Evolutionary conservation across 1,139 yeast species (phyloP), one percentile per base, ranked within the genome.

Genomic region (Candida sp.): DNA sequence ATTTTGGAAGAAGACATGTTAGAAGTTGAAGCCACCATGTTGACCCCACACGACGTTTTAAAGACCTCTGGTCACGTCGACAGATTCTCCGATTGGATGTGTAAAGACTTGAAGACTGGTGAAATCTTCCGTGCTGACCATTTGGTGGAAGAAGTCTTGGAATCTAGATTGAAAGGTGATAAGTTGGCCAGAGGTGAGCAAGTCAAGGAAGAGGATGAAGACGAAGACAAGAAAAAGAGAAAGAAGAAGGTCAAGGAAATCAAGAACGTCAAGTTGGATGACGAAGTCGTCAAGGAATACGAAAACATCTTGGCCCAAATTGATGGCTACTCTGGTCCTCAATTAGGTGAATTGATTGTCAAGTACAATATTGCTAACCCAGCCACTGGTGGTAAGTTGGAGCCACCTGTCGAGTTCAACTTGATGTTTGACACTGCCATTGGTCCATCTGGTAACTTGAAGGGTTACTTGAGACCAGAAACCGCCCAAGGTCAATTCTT

Each of bases 401-500:
- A 91, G 70, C 88, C 88, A 46, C 99, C 99, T 60, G 84, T 81
- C 59, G 98, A 92, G 69, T 96, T 96, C 85, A 96, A 96, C 77
- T 85, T 96, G 73, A 96, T 96, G 99, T 96, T 96, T 69, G 98
- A 93, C 73, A 96, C 99, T 52, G 97, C 97, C 53, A 96, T 96
- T 70, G 99, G 99, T 49, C 99, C 99, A 55, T 90, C 98, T 52
- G 99, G 99, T 66, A 92, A 88, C 68, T 78, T 93, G 72, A 92
- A 90, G 79, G 99, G 99, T 61, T 96, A 83, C 75, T 77, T 96
- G 68, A 87, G 99, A 75, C 99, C 99, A 53, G 99, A 96, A 78
- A 96, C 99, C 56, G 99, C 99, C 30, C 99, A 96, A 79, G 99
- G 99, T 65, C 99, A 96, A 76, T 96, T 96, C 73, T 81, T 96